Conservation (phyloP, 768 basidiomycete genomes). For the Chalciporus chontae region DNA sequence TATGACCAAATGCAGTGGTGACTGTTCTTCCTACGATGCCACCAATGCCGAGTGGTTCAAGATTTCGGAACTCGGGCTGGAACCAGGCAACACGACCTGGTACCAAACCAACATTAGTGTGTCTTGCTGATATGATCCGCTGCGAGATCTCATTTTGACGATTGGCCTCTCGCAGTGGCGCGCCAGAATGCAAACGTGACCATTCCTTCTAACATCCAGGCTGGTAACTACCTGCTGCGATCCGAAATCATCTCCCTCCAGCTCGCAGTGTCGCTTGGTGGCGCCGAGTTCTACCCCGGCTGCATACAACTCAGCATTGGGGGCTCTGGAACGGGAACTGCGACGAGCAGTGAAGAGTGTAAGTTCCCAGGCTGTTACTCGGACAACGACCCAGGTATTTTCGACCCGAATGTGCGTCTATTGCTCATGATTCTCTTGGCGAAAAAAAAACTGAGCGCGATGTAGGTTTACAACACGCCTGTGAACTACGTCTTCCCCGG, state of each 20-base stretch:
- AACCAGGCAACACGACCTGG: constrained; percentile 40
- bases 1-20: constrained; percentile 55
- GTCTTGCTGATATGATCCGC: constrained; percentile 19
- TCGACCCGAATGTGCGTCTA: constrained; percentile 40
- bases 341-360: constrained; percentile 39
- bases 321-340: constrained; percentile 21
- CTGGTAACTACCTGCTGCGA: constrained; percentile 73
- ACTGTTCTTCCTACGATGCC: constrained; percentile 60
- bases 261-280: constrained; percentile 47
- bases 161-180: constrained; percentile 29
- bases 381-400: constrained; percentile 68
- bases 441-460: not conserved
- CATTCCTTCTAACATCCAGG: constrained; percentile 49
- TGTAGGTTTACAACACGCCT: constrained; percentile 30
- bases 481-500: constrained; percentile 51
- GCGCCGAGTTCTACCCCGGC: constrained; percentile 43
- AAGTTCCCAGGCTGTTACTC: constrained; percentile 68
- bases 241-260: constrained; percentile 81
- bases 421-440: not conserved
- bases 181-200: constrained; percentile 39
- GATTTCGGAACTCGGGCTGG: constrained; percentile 49
- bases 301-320: constrained; percentile 30
- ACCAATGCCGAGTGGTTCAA: constrained; percentile 71
- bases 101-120: constrained; percentile 46
- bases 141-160: not conserved